phyloP scores from a whole-genome alignment of 202 grass and related monocot genomes.

The Cymbopogon flexuosus region DNA sequence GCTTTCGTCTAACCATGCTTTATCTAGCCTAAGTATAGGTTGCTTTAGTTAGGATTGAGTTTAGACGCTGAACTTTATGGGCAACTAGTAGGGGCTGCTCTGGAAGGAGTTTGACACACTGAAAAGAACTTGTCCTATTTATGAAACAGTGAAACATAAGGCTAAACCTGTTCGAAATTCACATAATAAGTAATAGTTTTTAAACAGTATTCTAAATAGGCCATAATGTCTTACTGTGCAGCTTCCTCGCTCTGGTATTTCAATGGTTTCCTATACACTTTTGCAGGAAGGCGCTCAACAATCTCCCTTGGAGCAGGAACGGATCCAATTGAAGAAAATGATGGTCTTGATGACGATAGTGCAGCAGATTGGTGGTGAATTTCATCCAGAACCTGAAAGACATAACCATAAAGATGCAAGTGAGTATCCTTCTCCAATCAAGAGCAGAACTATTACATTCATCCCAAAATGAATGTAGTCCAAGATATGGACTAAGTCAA shows the following conservation, averaged over 20 bases:
- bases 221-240: conserved; percentile 57
- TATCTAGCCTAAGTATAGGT: neutral
- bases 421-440: conserved; percentile 23
- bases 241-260: conserved; percentile 61
- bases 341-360: conserved; percentile 73
- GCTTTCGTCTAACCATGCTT: neutral
- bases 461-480: neutral
- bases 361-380: conserved; percentile 93
- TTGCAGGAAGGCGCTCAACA: conserved; percentile 80
- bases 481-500: neutral
- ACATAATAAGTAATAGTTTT: conserved; percentile 11
- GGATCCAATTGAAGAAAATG: conserved; percentile 88
- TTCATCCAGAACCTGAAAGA: conserved; percentile 88
- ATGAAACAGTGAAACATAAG: neutral
- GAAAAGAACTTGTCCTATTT: neutral
- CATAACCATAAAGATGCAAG: conserved; percentile 11
- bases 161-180: conserved; percentile 1
- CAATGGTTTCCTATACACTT: conserved; percentile 63
- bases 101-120: neutral
- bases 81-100: neutral
- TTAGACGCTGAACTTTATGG: neutral
- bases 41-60: neutral
- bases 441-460: neutral
- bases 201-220: neutral
- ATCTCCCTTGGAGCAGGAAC: conserved; percentile 85